Evolutionary conservation across 148 eudicot genomes (phyloP).

Genomic region (Rhododendron vialii): DNA sequence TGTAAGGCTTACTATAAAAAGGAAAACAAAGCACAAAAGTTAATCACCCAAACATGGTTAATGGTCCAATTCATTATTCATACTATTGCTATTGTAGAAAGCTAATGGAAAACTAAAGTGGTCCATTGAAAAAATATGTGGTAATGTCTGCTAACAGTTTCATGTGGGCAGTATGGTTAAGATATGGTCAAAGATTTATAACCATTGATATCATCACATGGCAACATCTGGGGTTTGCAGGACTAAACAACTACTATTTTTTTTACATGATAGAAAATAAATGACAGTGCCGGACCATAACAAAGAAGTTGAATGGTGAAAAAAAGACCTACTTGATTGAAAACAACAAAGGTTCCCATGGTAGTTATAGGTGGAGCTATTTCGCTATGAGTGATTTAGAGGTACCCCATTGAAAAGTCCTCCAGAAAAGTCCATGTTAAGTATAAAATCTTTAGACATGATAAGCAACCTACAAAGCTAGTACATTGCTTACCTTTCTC

Average conservation of each 20-base stretch:
- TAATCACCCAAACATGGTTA: too few species aligned
- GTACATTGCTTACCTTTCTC: neutral
- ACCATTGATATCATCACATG: neutral
- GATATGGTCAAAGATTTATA: neutral
- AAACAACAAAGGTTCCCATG: too few species aligned
- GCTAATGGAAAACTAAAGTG: neutral
- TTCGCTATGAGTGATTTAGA: neutral
- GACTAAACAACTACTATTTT: neutral
- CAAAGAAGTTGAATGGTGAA: neutral
- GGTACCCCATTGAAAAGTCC: neutral
- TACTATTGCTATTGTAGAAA: neutral
- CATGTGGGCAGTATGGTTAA: neutral
- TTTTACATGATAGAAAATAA: neutral
- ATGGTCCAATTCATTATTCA: neutral
- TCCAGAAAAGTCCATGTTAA: neutral
- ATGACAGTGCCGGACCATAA: too few species aligned
- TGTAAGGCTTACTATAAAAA: constrained; percentile 23
- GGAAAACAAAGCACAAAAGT: neutral
- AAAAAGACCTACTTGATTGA: neutral
- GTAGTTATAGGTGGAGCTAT: too few species aligned
- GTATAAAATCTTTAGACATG: neutral
- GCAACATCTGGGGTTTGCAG: neutral
- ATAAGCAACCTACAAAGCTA: neutral
- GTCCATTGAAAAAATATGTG: neutral
- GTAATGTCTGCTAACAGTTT: neutral